Percentiles rank a stretch among this genome's conserved stretches.
phyloP scores from a whole-genome alignment of 768 basidiomycete species.

The Tephrocybe sp. region DNA sequence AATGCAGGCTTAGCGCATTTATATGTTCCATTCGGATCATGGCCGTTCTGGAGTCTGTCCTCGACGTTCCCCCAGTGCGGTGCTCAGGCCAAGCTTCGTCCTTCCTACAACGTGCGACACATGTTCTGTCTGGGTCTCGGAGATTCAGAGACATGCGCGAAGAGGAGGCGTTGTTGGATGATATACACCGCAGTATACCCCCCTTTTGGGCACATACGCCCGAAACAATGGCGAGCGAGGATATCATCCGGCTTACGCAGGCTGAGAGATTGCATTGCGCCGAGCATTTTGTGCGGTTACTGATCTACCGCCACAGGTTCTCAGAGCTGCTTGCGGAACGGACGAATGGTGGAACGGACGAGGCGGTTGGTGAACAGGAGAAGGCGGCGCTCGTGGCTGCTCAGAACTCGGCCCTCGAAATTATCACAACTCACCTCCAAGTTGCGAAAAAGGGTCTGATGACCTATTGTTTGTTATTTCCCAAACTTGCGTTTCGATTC shows the following conservation, averaged over 20 bases:
- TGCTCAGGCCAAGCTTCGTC: slow-evolving; percentile 61
- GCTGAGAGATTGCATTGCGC: slow-evolving; percentile 83
- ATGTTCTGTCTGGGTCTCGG: slow-evolving; percentile 60
- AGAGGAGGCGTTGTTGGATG: slow-evolving; percentile 79
- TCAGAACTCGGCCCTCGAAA: slow-evolving; percentile 75
- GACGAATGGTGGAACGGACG: slow-evolving; percentile 44
- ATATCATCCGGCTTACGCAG: slow-evolving; percentile 88
- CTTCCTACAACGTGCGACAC: slow-evolving; percentile 74
- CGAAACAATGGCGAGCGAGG: slow-evolving; percentile 79
- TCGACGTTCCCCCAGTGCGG: slow-evolving; percentile 76
- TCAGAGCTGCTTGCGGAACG: slow-evolving; percentile 74
- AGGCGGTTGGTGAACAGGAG: slow-evolving; percentile 67
- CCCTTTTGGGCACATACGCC: slow-evolving; percentile 77
- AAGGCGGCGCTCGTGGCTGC: slow-evolving; percentile 75
- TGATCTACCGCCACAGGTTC: slow-evolving; percentile 88
- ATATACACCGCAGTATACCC: slow-evolving; percentile 70
- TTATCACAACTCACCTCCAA: slow-evolving; percentile 79
- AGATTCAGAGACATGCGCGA: slow-evolving; percentile 68
- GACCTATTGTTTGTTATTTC: slow-evolving; percentile 79
- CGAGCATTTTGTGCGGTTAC: slow-evolving; percentile 82
- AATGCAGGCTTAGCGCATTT: slow-evolving; percentile 80
- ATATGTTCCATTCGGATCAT: slow-evolving; percentile 73
- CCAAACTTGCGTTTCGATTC: not conserved
- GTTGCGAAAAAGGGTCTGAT: slow-evolving; percentile 87
- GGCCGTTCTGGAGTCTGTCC: slow-evolving; percentile 84